phyloP scores from a whole-genome alignment of 2,329 filamentous ascomycete species.

The Simplicillium aogashimaense region DNA sequence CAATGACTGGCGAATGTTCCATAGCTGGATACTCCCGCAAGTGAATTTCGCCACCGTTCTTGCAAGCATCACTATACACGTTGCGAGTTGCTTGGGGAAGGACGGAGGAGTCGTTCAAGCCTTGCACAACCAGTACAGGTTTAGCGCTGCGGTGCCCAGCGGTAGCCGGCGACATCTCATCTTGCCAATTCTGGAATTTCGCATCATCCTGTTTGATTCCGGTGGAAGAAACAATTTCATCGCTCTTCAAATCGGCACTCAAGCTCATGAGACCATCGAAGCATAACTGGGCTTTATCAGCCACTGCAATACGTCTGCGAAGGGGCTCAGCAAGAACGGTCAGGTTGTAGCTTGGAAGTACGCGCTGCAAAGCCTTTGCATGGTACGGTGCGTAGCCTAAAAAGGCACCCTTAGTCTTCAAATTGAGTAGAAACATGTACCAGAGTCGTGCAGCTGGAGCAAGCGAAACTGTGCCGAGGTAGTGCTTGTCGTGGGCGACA shows the following conservation, averaged over 20 bases:
- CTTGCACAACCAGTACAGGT: not conserved
- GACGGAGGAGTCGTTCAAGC: slow-evolving; percentile 1
- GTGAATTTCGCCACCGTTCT: not conserved
- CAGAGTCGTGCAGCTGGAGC: slow-evolving; percentile 3
- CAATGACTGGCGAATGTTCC: slow-evolving; percentile 1
- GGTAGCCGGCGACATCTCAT: slow-evolving; percentile 1
- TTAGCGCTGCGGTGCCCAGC: not conserved
- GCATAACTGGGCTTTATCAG: slow-evolving; percentile 3
- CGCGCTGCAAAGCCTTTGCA: slow-evolving; percentile 2
- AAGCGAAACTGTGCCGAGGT: slow-evolving; percentile 3
- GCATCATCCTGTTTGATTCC: not conserved
- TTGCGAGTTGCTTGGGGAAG: not conserved
- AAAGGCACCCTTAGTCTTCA: not conserved
- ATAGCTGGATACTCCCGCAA: not conserved
- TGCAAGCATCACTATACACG: not conserved
- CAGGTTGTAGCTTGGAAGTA: slow-evolving; percentile 2
- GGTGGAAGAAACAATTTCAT: not conserved
- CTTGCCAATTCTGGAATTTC: slow-evolving; percentile 1
- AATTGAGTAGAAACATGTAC: not conserved
- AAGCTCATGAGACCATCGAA: slow-evolving; percentile 1
- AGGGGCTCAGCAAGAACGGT: slow-evolving; percentile 1
- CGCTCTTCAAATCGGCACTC: not conserved
- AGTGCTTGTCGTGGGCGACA: not conserved
- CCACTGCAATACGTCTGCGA: not conserved
- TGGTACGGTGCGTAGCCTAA: slow-evolving; percentile 2